Base-by-base conservation (phyloP, 139 green algal genomes). In the Chlorella sp. region DNA sequence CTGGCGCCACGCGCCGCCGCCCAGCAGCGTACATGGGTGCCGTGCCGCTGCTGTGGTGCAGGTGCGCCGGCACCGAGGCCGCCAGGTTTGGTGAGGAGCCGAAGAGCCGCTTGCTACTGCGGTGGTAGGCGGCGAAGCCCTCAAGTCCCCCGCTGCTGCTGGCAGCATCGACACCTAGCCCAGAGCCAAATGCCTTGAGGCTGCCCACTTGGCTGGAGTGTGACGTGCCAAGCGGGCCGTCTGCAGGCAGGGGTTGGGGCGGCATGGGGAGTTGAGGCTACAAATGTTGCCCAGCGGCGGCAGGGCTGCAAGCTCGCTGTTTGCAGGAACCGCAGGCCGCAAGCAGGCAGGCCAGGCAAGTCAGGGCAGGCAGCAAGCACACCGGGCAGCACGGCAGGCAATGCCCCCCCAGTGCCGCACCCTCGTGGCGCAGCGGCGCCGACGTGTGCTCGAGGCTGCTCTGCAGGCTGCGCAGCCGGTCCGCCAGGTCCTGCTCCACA, bases 161-260 rank as follows among this genome's bases (percentile, higher is more conserved):
- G 12, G 12, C 51, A 15, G 51, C 51, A 21, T n/a, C n/a, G 51
- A 2, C 51, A n/a, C n/a, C n/a, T n/a, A 60, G 51, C 12, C 51
- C 51, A 2, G 51, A 18, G 51, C 64, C 78, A 78, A 88, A 88
- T 5, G 60, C 23, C 39, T 80, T 85, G 17, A 88, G 78, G 36
- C 74, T 85, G 68, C 84, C 84, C 18, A 88, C 72, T 18, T 85
- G 73, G 78, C 84, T 88, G 57, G 36, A 39, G n/a, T 74, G 73
- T 0, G 83, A 84, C 38, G 83, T 81, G 34, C 38, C 73, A 36
- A 87, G 65, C 6, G 82, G 55, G 51, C 51, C 51, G 34, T 39
- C 75, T 41, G 57, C 76, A 55, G 36, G 69, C 23, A n/a, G 62
- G 71, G 44, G 28, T 9, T n/a, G 28, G 44, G 12, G 36, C 20